These are phyloP conservation scores for Closterium sp. DNA, from an alignment of 139 green algal genomes.

Conservation along the genomic window DNA sequence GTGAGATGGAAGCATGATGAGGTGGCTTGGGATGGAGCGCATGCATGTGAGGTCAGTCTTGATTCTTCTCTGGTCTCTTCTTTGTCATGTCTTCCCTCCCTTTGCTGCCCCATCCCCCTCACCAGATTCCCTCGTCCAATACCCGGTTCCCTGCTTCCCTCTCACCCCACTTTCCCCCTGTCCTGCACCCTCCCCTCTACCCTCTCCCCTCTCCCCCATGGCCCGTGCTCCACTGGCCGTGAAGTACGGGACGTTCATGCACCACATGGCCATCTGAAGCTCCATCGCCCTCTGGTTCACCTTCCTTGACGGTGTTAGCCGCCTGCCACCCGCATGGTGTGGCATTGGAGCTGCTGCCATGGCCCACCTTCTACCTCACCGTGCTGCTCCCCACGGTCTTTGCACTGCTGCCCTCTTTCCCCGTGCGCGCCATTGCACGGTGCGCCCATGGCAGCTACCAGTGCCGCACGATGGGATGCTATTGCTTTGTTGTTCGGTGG, in stretches of 20 bases:
- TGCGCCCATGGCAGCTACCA: no score
- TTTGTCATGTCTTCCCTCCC: no score
- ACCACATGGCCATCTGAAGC: slow-evolving; percentile 53
- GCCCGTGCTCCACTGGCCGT: no score
- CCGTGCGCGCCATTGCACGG: neutral
- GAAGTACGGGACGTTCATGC: slow-evolving; percentile 51
- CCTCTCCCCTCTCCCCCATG: no score
- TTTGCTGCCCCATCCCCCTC: neutral
- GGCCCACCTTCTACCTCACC: slow-evolving; percentile 41
- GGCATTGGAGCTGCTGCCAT: neutral
- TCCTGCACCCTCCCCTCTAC: neutral
- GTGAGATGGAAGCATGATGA: no score
- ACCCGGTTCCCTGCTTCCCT: no score
- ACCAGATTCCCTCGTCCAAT: neutral
- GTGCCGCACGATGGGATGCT: no score
- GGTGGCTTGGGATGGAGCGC: no score
- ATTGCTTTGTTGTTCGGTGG: no score
- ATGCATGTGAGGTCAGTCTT: no score
- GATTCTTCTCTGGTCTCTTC: no score
- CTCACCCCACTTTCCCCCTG: neutral
- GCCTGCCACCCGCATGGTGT: slow-evolving; percentile 20
- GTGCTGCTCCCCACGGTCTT: slow-evolving; percentile 24
- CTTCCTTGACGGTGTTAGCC: slow-evolving; percentile 47
- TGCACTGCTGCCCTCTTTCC: slow-evolving; percentile 32
- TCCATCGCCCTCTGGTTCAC: slow-evolving; percentile 50